Percentiles rank a stretch among this genome's conserved stretches.
Evolutionary conservation across 1,284 basidiomycete genomes (phyloP).

Genomic region (Veloboletus limbatus): DNA sequence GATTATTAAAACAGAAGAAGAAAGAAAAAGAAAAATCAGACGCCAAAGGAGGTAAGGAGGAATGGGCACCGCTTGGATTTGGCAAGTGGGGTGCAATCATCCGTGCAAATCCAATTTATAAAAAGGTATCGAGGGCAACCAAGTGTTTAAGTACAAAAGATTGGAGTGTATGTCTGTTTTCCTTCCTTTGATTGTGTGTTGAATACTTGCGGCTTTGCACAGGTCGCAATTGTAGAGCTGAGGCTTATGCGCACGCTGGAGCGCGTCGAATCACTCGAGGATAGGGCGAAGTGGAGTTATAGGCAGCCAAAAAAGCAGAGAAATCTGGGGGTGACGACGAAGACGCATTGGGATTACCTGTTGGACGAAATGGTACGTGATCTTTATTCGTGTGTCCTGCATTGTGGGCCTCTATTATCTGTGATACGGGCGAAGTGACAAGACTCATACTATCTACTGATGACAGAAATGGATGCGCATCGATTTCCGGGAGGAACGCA

Average conservation of each 20-base stretch:
- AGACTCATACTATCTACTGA: slow-evolving; percentile 8
- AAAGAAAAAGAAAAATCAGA: slow-evolving; percentile 52
- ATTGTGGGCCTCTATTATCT: neutral
- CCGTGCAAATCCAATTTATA: slow-evolving; percentile 70
- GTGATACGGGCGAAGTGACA: neutral
- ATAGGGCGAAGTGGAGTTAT: slow-evolving; percentile 85
- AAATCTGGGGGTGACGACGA: slow-evolving; percentile 72
- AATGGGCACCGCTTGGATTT: slow-evolving; percentile 65
- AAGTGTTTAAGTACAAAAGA: slow-evolving; percentile 77
- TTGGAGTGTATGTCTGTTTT: slow-evolving; percentile 61
- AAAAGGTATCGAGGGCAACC: slow-evolving; percentile 59
- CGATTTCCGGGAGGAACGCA: slow-evolving; percentile 92
- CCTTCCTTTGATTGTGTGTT: neutral
- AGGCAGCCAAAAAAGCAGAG: slow-evolving; percentile 94
- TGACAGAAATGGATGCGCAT: slow-evolving; percentile 92
- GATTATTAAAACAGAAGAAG: slow-evolving; percentile 54
- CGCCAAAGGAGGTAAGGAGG: slow-evolving; percentile 57
- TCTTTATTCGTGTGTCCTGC: neutral
- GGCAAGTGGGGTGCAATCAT: slow-evolving; percentile 70
- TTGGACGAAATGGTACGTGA: slow-evolving; percentile 92
- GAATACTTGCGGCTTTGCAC: slow-evolving; percentile 6
- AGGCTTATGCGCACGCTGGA: slow-evolving; percentile 79
- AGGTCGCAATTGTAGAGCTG: slow-evolving; percentile 79
- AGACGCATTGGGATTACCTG: slow-evolving; percentile 95
- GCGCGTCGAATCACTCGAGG: slow-evolving; percentile 83